Base-by-base conservation (phyloP, 495 filamentous ascomycete genomes). In the Aspergillus incahuasiensis region DNA sequence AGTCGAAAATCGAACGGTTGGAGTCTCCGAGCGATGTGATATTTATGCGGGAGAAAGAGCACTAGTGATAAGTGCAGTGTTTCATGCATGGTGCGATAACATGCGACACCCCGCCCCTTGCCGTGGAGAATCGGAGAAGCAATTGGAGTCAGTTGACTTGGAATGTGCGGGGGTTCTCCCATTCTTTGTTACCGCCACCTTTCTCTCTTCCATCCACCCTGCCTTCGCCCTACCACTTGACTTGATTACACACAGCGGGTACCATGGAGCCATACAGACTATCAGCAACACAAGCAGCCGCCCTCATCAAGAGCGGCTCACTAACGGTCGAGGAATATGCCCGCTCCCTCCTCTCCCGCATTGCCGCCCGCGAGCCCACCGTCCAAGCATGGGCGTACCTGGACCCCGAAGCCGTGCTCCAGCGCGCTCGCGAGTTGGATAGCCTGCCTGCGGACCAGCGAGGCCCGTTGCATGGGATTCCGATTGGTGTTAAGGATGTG, bases 401-500 rank as follows among this genome's bases (percentile, higher is more conserved):
- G 7, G 61, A 80, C 55, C 69, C 71, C 0, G 70, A 76, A 0
- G 59, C 70, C 51, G 72, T 83, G 6, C 68, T 85, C 15, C 54
- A 62, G 5, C 74, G 79, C 54, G 81, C 82, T 6, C 69, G 67
- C n/a, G 59, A 64, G 5, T 75, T 85, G 0, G 81, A 85, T 51
- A 38, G 64, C 15, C 60, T 81, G 0, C 73, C 79, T 0, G 40
- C 48, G 5, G 69, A 73, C 6, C 51, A 77, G 39, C 64, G 81
- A 54, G 81, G 81, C 0, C 78, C 75, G 3, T 56, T 85, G 0
- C 79, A 83, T 57, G 81, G 81, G 0, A 53, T 85, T 0, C 68
- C 79, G 0, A 59, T 85, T 41, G 81, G 71, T 3, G 65, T 85
- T 4, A 84, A 84, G 58, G 82, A 85, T 71, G 70, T 84, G 5